Evolutionary conservation across 2,329 filamentous ascomycete genomes (phyloP), one percentile per base, ranked within the genome.

Genomic region (Fusarium redolens): DNA sequence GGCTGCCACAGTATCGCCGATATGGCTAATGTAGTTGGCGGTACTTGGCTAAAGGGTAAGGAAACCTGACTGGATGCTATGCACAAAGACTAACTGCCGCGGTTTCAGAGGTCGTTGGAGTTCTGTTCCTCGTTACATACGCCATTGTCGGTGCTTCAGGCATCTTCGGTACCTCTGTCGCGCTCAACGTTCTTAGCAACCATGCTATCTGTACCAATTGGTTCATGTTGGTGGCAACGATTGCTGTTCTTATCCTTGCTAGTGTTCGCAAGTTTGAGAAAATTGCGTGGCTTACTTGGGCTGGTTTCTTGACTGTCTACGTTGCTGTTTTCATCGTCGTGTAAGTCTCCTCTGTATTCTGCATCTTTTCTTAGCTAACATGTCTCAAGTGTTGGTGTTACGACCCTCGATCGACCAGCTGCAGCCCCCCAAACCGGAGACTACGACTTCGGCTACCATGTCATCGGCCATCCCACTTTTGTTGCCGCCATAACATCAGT

Each of bases 191-290:
- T 1, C 82, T 92, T 4, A 89, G 87, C 0, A 82, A 83, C 35
- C 89, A 91, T 73, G 86, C 85, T 7, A 81, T 86, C 7, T 92
- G 90, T 75, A 90, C 89, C 0, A 88, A 89, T 20, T 89, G 84
- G 82, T 91, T 85, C 79, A 84, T 85, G 13, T 82, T 90, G 31
- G 78, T 91, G 7, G 86, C 87, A 0, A 86, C 87, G 1, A 75
- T 85, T 4, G 79, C 86, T 12, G 83, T 89, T 13, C 85, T 86
- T 31, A 69, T 83, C 1, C 82, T 85, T 10, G 87, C 88, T 2
- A 86, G 84, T 31, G 83, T 90, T 9, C 85, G 74, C 57, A 78
- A 69, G 69, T 80, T 65, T 57, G 78, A 86, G 4, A 78, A 86
- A 13, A 81, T 89, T 0, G 84, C 91, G 2, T 88, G 89, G 17